Percentiles rank a stretch among this genome's conserved stretches.
Conservation (phyloP, 305 asterid genomes). For the Solanum hybrid region DNA sequence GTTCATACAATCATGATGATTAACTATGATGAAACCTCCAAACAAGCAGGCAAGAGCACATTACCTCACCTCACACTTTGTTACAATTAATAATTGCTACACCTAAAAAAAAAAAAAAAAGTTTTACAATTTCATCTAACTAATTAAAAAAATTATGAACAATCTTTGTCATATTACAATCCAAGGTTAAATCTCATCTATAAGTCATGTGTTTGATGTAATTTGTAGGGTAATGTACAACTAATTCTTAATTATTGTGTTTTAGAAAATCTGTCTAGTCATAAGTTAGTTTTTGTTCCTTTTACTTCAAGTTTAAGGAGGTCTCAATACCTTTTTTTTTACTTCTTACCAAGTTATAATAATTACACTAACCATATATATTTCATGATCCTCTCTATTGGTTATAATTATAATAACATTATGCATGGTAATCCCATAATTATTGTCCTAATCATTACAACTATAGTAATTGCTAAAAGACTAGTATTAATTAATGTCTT, state of each 20-base stretch:
- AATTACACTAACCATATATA: background rate
- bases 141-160: no score
- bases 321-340: no score
- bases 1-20: background rate
- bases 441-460: constrained; percentile 1
- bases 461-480: background rate
- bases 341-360: background rate
- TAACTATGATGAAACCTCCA: background rate
- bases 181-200: background rate
- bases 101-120: background rate
- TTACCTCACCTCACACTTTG: background rate
- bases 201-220: background rate
- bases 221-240: background rate
- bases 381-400: background rate
- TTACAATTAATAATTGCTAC: background rate
- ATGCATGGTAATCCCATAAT: background rate
- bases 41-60: background rate
- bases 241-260: background rate
- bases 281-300: constrained; percentile 3
- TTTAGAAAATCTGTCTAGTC: background rate
- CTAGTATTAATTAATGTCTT: background rate
- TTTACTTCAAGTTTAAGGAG: constrained; percentile 5
- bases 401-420: background rate
- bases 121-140: background rate
- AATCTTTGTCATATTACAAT: background rate